Evolutionary conservation across 1,284 basidiomycete genomes (phyloP).

Genomic region (Leccinum solheimii): DNA sequence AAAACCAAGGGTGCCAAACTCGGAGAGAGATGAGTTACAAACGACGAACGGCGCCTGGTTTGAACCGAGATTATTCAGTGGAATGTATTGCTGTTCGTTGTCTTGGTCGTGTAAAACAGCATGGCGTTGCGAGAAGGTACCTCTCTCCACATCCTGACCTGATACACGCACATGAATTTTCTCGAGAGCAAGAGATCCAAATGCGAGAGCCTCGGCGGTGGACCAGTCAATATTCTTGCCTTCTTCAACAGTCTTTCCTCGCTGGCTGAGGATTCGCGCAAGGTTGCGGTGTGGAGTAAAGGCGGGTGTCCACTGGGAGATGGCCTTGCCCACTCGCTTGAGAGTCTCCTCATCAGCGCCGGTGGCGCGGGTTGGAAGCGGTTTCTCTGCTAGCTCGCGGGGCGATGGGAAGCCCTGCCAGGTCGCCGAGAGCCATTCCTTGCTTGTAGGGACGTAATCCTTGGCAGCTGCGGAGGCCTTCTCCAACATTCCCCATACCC

Average conservation of each 20-base stretch:
- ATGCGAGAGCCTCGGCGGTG: slow-evolving; percentile 98
- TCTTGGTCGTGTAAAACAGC: slow-evolving; percentile 96
- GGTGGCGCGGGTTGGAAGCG: slow-evolving; percentile 87
- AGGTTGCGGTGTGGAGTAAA: slow-evolving; percentile 95
- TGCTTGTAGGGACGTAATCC: slow-evolving; percentile 90
- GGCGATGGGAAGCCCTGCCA: slow-evolving; percentile 99
- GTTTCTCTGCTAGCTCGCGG: slow-evolving; percentile 90
- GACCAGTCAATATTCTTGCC: slow-evolving; percentile 97
- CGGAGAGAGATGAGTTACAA: slow-evolving; percentile 97
- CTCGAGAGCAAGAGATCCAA: slow-evolving; percentile 91
- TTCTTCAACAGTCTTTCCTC: slow-evolving; percentile 89
- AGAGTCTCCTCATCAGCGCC: slow-evolving; percentile 81
- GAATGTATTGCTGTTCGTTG: slow-evolving; percentile 88
- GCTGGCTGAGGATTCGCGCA: slow-evolving; percentile 84
- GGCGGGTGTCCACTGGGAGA: slow-evolving; percentile 82
- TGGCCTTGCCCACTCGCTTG: slow-evolving; percentile 82
- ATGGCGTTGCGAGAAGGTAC: slow-evolving; percentile 99
- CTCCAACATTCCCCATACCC: slow-evolving; percentile 99
- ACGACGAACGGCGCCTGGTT: slow-evolving; percentile 92
- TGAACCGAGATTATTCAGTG: slow-evolving; percentile 85
- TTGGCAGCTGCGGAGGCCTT: slow-evolving; percentile 89
- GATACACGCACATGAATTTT: slow-evolving; percentile 94
- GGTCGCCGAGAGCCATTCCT: slow-evolving; percentile 97
- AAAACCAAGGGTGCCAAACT: slow-evolving; percentile 95
- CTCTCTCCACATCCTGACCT: slow-evolving; percentile 98